Conservation (phyloP, 106 monocot genomes). For the Apostasia ramifera region DNA sequence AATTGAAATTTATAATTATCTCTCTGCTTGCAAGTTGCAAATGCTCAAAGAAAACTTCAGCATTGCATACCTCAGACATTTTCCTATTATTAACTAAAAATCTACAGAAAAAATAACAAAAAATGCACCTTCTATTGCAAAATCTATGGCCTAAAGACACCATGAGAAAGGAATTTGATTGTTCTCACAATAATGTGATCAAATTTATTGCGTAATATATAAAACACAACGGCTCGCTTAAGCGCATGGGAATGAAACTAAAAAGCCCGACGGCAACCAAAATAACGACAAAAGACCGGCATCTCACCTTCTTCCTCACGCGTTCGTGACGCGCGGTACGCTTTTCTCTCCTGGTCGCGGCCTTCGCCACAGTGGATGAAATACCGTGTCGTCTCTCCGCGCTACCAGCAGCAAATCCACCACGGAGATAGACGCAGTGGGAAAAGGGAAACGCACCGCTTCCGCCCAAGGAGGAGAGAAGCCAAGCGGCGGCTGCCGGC, state of each 20-base stretch:
- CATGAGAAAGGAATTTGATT: no score
- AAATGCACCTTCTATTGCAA: not conserved
- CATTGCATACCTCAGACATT: no score
- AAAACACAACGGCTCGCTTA: not conserved
- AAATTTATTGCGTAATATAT: not conserved
- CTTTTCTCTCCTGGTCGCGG: conserved; percentile 50
- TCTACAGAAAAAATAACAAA: not conserved
- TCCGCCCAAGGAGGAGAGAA: not conserved
- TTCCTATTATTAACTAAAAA: no score
- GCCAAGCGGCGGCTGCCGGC: not conserved
- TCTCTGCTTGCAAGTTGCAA: no score
- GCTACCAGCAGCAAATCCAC: not conserved
- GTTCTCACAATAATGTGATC: not conserved
- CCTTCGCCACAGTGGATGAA: conserved; percentile 41
- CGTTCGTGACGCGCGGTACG: conserved; percentile 61
- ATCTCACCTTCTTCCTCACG: conserved; percentile 82
- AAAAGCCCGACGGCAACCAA: not conserved
- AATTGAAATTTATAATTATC: no score
- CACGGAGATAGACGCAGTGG: not conserved
- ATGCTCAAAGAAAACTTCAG: no score
- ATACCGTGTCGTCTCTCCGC: not conserved
- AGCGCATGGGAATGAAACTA: not conserved
- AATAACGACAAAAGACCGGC: not conserved
- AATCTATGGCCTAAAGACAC: not conserved
- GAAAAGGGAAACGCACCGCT: not conserved